Percentiles rank a stretch among this genome's conserved stretches.
Conservation (phyloP, 2,329 filamentous ascomycete genomes). For the Alternaria longipes region DNA sequence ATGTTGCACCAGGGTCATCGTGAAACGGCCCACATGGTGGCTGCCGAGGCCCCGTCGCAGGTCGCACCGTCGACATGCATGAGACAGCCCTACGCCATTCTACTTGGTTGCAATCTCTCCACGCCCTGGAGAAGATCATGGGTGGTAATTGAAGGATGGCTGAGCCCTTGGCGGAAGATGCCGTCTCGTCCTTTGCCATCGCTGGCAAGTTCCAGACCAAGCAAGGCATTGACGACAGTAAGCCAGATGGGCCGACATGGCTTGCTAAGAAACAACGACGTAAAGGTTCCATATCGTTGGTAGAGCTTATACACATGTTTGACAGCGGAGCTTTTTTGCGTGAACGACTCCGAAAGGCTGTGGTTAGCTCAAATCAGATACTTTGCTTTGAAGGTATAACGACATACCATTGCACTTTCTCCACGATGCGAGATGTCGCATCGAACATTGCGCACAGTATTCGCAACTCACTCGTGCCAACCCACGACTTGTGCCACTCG, state of each 20-base stretch:
- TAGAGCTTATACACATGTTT: neutral
- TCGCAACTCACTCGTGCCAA: neutral
- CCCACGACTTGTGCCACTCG: neutral
- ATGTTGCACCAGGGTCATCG: constrained; percentile 8
- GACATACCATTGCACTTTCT: neutral
- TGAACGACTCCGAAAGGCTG: neutral
- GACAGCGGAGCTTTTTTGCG: neutral
- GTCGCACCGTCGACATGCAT: constrained; percentile 11
- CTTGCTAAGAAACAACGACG: neutral
- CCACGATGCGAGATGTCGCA: neutral
- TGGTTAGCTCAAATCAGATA: neutral
- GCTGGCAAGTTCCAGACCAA: neutral
- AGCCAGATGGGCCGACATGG: neutral
- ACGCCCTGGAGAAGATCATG: neutral
- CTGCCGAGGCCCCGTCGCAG: constrained; percentile 13
- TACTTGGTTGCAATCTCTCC: neutral
- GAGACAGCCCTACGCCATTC: constrained; percentile 6
- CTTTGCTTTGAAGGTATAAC: neutral
- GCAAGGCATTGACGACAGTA: neutral
- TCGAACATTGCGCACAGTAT: neutral
- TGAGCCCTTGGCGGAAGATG: neutral
- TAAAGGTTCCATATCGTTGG: neutral
- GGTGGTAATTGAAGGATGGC: neutral
- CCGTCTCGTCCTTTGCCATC: neutral
- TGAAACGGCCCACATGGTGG: constrained; percentile 10